Conservation (phyloP, 345 rosid species). For the Abelmoschus esculentus region DNA sequence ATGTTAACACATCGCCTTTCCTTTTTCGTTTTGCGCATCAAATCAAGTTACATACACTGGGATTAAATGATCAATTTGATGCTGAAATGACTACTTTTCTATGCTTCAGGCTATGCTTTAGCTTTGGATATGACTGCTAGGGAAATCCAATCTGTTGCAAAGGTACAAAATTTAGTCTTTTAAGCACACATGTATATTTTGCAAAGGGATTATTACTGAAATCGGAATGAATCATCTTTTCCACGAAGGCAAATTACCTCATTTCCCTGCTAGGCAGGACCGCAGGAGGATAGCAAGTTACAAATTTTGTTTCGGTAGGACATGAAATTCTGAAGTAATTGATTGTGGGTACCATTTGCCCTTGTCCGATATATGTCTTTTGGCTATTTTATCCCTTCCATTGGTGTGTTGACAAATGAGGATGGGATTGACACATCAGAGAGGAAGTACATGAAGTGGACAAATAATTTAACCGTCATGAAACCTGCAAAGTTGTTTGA, state of each 20-base stretch:
- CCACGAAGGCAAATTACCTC: background rate
- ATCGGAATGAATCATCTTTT: background rate
- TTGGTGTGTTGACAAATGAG: background rate
- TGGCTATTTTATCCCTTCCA: background rate
- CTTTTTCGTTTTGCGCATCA: background rate
- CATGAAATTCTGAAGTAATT: background rate
- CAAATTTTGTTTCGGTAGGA: background rate
- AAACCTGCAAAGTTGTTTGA: background rate
- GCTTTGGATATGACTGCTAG: constrained; percentile 93
- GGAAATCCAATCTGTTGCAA: constrained; percentile 79
- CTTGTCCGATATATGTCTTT: background rate
- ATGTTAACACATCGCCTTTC: background rate
- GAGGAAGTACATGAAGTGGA: background rate
- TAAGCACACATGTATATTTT: background rate
- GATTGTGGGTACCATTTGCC: background rate
- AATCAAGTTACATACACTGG: background rate
- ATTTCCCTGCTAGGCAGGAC: background rate
- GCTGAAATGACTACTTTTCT: constrained; percentile 4
- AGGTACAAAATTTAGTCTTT: constrained; percentile 35
- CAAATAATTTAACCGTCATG: background rate
- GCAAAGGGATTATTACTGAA: background rate
- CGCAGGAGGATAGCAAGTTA: background rate
- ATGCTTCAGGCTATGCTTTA: constrained; percentile 65
- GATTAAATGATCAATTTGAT: background rate
- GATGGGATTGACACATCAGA: background rate